Evolutionary conservation across 495 filamentous ascomycete species (phyloP).

Genomic region (Hypoxylon intermedium): DNA sequence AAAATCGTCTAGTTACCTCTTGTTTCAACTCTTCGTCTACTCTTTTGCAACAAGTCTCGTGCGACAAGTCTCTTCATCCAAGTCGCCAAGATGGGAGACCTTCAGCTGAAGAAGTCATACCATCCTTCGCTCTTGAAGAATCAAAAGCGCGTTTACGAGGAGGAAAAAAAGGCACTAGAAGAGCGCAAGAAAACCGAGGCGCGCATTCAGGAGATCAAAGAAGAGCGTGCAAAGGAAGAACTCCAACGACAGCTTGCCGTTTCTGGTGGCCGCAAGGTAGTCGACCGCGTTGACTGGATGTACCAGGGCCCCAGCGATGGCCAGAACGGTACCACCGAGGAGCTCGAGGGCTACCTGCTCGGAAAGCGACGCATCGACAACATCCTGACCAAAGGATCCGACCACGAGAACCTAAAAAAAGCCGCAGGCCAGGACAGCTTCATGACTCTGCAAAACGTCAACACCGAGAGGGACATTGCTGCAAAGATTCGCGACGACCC

Average conservation of each 20-base stretch:
- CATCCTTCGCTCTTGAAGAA: slow-evolving; percentile 85
- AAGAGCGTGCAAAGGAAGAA: slow-evolving; percentile 92
- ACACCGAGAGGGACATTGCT: slow-evolving; percentile 76
- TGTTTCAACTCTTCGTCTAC: neutral
- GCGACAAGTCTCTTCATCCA: slow-evolving; percentile 25
- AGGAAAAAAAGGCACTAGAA: slow-evolving; percentile 91
- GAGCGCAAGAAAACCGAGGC: slow-evolving; percentile 85
- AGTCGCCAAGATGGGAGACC: slow-evolving; percentile 76
- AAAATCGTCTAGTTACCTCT: neutral
- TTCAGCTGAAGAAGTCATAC: slow-evolving; percentile 98
- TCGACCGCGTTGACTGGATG: slow-evolving; percentile 95
- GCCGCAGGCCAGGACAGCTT: slow-evolving; percentile 71
- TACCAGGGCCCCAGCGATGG: slow-evolving; percentile 86
- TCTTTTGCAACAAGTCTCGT: neutral
- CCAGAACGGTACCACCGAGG: slow-evolving; percentile 81
- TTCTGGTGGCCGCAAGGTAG: slow-evolving; percentile 76
- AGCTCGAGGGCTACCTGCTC: slow-evolving; percentile 91
- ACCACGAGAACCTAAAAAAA: slow-evolving; percentile 82
- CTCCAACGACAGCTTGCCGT: slow-evolving; percentile 89
- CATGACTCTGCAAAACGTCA: slow-evolving; percentile 64
- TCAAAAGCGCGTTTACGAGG: slow-evolving; percentile 81
- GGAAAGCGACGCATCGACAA: slow-evolving; percentile 91
- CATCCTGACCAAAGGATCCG: slow-evolving; percentile 80
- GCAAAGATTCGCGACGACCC: slow-evolving; percentile 89
- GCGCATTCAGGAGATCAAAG: slow-evolving; percentile 84